Base-by-base conservation (phyloP, 306 rosid species). In the Malus domestica region DNA sequence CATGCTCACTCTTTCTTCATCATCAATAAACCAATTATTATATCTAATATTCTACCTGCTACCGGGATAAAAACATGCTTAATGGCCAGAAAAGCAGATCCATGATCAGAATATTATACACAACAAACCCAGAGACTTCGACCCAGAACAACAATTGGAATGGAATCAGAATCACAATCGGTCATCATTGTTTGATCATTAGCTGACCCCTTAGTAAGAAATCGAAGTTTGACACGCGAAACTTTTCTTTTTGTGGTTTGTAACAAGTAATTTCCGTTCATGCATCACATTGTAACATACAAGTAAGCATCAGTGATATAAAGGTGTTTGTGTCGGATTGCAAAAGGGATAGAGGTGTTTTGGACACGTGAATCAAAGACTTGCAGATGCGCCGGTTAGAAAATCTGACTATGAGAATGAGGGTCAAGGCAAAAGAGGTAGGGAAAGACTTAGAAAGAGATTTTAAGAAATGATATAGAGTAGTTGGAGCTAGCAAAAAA, bases 181-280 rank as follows among this genome's bases (percentile, higher is more conserved):
- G 55, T 60, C 66, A 60, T 60, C 66, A 25, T 60, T 60, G 66
- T 60, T 60, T 25, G 66, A 60, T 27, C 32, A 60, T 60, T 25
- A 25, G 9, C 35, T 60, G 18, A 25, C 20, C 35, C 19, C 33
- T 55, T 55, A 2, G 1, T 38, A 6, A 15, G 8, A 51, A 51
- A 15, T 6, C 55, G 3, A 51, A 51, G 20, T 51, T 51, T 51
- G 55, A 51, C 19, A 1, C 1, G 8, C 2, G 20, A 51, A 51
- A 51, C 55, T 51, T 16, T 5, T 15, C 20, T 5, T 15, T 49
- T 49, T 49, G 0, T 0, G 8, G 20, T 38, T 38, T 38, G 42
- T 2, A 38, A 38, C 18, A 51, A 42, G 0, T 16, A 51, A 51
- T 51, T 51, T 16, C 0, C 6, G 20, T 16, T 6, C 8, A 51